Percentiles rank a stretch among this genome's conserved stretches.
Conservation (phyloP, 2,329 filamentous ascomycete genomes). For the Nemania abortiva region DNA sequence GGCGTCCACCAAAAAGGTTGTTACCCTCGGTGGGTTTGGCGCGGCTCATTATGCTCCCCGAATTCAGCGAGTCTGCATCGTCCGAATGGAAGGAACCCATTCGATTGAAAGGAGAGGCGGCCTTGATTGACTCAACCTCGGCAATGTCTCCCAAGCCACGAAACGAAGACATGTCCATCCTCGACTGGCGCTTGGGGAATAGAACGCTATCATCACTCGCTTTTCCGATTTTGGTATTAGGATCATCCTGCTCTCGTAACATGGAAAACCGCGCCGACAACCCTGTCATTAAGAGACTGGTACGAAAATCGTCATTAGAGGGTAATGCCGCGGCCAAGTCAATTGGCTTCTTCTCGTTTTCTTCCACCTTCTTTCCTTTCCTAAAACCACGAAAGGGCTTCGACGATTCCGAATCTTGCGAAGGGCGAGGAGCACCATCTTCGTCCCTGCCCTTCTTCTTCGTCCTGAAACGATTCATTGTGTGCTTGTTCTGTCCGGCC, state of each 20-base stretch:
- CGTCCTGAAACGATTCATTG: slow-evolving; percentile 82
- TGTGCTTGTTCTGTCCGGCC: slow-evolving; percentile 24
- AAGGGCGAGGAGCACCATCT: slow-evolving; percentile 62
- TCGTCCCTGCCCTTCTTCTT: slow-evolving; percentile 78
- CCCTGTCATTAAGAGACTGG: slow-evolving; percentile 94
- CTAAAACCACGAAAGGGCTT: slow-evolving; percentile 67
- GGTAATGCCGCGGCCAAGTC: slow-evolving; percentile 82
- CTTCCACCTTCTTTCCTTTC: slow-evolving; percentile 65
- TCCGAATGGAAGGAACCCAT: slow-evolving; percentile 74
- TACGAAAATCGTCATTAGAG: slow-evolving; percentile 89
- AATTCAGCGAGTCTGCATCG: slow-evolving; percentile 72
- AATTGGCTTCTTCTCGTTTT: slow-evolving; percentile 73
- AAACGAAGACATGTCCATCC: slow-evolving; percentile 75
- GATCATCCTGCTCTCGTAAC: slow-evolving; percentile 94
- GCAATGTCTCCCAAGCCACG: slow-evolving; percentile 83
- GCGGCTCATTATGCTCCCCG: slow-evolving; percentile 84
- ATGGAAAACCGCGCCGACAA: slow-evolving; percentile 96
- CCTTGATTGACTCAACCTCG: slow-evolving; percentile 85
- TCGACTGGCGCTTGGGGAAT: slow-evolving; percentile 83
- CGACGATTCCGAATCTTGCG: slow-evolving; percentile 67
- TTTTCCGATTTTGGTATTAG: slow-evolving; percentile 88
- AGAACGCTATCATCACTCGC: slow-evolving; percentile 95
- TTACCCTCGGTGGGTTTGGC: slow-evolving; percentile 89
- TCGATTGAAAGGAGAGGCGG: slow-evolving; percentile 68
- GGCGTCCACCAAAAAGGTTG: slow-evolving; percentile 90